phyloP scores from a whole-genome alignment of 2,329 filamentous ascomycete genomes.

The Trichoderma cornu-damae region DNA sequence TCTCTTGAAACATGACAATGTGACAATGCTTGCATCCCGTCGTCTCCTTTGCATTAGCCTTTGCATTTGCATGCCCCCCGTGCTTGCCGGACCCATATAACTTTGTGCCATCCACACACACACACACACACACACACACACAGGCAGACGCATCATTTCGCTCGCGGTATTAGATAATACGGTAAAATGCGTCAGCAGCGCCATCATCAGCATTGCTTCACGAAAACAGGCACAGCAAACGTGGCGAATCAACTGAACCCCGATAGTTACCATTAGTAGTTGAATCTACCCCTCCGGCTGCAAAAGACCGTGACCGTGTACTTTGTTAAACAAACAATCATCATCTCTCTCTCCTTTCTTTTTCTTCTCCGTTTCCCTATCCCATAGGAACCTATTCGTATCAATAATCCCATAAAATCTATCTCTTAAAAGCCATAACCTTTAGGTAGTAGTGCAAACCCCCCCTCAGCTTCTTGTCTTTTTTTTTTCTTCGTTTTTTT shows the following conservation, averaged over 20 bases:
- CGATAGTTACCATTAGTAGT: neutral
- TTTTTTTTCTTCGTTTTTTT: constrained; percentile 1
- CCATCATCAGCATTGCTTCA: neutral
- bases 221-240: neutral
- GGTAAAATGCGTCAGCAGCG: neutral
- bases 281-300: neutral
- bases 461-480: too few species aligned
- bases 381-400: neutral
- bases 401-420: constrained; percentile 6
- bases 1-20: constrained; percentile 9
- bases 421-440: neutral
- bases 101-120: too few species aligned
- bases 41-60: too few species aligned
- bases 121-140: too few species aligned
- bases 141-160: neutral
- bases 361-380: constrained; percentile 1
- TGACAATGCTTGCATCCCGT: neutral
- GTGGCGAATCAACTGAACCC: too few species aligned
- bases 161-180: neutral
- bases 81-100: neutral
- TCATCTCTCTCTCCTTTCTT: too few species aligned
- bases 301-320: neutral
- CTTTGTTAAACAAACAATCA: neutral
- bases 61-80: neutral
- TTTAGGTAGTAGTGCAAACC: too few species aligned